Evolutionary conservation across 164 flowering plant genomes (phyloP), one percentile per base, ranked within the genome.

Genomic region (Tetracentron sinense): DNA sequence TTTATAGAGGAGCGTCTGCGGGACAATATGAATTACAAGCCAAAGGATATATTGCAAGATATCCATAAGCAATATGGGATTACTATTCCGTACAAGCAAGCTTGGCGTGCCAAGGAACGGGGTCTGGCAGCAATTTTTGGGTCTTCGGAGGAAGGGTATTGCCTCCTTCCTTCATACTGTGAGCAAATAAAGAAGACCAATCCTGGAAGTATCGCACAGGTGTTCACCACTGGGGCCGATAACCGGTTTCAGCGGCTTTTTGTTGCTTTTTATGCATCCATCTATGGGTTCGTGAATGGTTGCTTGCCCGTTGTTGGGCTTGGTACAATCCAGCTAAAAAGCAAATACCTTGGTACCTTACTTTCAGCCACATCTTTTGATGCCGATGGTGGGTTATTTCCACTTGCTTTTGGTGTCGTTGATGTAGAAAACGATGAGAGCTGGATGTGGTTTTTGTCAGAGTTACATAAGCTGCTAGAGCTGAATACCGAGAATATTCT

Each of bases 41-140:
- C 97, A 4, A 91, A 91, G 58, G 97, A 91, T 62, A 91, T 91
- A 60, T 74, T 88, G 66, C 81, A 83, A 56, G 97, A 91, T 56
- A 78, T 91, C 17, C 82, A 88, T 30, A 64, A 77, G 38, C 84
- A 82, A 48, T 82, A 88, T 75, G 97, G 97, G 30, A 85, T 91
- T 68, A 84, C 87, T 8, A 80, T 91, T 58, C 87, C 96, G 0
- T 91, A 91, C 69, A 91, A 88, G 80, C 95, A 91, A 73, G 97
- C 97, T 51, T 91, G 97, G 97, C 80, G 97, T 4, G 97, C 88
- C 38, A 86, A 84, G 72, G 95, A 91, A 64, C 74, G 95, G 25
- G 87, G 88, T 6, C 76, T 91, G 33, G 87, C 86, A 16, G 86
- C 89, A 42, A 85, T 91, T 29, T 83, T 77, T 77, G 97, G 97